These are phyloP conservation scores for Suillus weaverae DNA, from an alignment of 768 basidiomycete genomes.

Conservation along the genomic window DNA sequence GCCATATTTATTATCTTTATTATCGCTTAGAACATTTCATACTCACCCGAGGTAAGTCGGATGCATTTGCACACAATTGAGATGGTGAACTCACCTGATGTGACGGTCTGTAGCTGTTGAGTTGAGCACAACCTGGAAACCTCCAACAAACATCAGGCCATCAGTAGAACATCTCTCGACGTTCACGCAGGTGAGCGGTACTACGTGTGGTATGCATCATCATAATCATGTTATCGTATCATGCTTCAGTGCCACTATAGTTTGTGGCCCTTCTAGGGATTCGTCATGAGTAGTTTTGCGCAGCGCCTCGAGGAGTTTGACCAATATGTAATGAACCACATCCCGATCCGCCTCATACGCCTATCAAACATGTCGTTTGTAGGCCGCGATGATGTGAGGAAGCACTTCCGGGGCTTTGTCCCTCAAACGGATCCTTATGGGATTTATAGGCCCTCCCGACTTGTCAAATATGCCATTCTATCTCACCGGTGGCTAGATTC, in stretches of 20 bases:
- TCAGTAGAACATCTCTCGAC: background rate
- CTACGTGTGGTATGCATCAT: background rate
- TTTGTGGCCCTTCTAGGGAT: background rate
- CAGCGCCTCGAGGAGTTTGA: background rate
- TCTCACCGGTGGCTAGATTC: conserved; percentile 9
- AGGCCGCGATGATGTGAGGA: background rate
- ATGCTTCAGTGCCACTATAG: background rate
- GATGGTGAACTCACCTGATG: background rate
- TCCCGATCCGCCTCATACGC: background rate
- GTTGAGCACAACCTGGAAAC: background rate
- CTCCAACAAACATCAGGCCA: background rate
- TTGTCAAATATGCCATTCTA: conserved; percentile 9
- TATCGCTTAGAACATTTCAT: background rate
- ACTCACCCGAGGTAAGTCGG: background rate
- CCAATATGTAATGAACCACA: conserved; percentile 3
- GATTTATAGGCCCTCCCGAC: background rate
- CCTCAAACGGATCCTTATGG: background rate
- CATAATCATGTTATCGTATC: background rate
- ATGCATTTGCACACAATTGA: background rate
- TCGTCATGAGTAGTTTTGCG: background rate
- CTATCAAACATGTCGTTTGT: background rate
- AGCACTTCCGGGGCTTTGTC: background rate
- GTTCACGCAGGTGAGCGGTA: background rate
- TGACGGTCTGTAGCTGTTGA: background rate
- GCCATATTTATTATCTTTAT: background rate